These are phyloP conservation scores for Mortierella polycephala DNA, from an alignment of 371 early-diverging fungal species.

Conservation along the genomic window DNA sequence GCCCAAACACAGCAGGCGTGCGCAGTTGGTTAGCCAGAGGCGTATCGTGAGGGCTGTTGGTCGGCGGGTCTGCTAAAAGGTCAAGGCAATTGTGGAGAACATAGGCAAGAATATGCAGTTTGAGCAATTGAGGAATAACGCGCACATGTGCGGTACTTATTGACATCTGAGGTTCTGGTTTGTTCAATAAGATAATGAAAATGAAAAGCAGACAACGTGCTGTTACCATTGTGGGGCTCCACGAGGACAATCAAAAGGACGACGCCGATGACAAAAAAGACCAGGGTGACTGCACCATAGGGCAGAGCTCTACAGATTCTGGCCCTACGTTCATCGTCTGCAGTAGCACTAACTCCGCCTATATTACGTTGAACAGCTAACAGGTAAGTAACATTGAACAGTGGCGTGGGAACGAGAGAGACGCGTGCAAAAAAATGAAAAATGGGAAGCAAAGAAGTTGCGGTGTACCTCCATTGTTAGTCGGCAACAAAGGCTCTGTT, in stretches of 20 bases:
- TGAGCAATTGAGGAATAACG: background rate
- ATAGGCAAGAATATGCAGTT: background rate
- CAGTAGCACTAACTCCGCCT: background rate
- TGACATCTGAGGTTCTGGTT: background rate
- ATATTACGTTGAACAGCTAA: background rate
- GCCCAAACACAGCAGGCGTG: conserved; percentile 44
- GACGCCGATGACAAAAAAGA: conserved; percentile 29
- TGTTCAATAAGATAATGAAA: background rate
- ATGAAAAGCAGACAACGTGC: background rate
- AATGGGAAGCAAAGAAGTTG: background rate
- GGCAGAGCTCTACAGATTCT: conserved; percentile 14
- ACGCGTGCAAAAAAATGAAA: background rate
- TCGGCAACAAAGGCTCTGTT: background rate
- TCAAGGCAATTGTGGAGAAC: background rate
- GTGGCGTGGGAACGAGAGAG: background rate
- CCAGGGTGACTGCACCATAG: conserved; percentile 24
- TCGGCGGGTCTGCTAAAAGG: background rate
- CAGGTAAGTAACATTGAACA: background rate
- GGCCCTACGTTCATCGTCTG: background rate
- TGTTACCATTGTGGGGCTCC: conserved; percentile 35
- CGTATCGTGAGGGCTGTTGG: conserved; percentile 4
- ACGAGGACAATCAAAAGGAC: conserved; percentile 27
- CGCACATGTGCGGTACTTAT: background rate
- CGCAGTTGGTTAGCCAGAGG: conserved; percentile 22
- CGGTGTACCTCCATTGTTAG: background rate